Conservation (phyloP, 2,329 filamentous ascomycete species). For the Aureobasidium vineae region DNA sequence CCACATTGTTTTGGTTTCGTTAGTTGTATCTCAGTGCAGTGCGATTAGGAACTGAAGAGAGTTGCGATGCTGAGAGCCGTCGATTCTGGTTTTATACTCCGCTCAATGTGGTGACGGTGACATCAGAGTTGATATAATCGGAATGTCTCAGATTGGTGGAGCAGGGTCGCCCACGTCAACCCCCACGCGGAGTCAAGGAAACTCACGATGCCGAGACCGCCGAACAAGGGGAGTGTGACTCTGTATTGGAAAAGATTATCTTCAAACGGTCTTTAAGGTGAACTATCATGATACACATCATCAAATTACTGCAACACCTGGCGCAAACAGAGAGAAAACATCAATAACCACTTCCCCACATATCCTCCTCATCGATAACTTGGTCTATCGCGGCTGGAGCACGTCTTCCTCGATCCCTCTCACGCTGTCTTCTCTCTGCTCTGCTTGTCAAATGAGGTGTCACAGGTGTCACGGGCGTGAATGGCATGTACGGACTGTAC, state of each 20-base stretch:
- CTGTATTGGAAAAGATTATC: not conserved
- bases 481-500: constrained; percentile 77
- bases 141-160: constrained; percentile 4
- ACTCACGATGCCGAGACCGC: not conserved
- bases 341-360: constrained; percentile 52
- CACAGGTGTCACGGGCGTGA: constrained; percentile 70
- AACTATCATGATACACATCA: not conserved
- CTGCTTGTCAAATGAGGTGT: constrained; percentile 72
- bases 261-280: not conserved
- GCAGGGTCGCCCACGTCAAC: constrained; percentile 9
- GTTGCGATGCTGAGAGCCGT: not conserved
- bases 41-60: not conserved
- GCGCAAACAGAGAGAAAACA: not conserved
- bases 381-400: constrained; percentile 53
- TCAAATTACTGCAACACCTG: too few species aligned
- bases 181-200: not conserved
- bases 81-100: not conserved
- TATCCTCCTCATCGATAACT: constrained; percentile 61
- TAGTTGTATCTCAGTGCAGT: not conserved
- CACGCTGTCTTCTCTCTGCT: constrained; percentile 68
- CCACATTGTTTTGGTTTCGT: constrained; percentile 1
- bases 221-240: not conserved
- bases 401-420: constrained; percentile 62
- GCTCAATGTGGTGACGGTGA: not conserved
- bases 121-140: constrained; percentile 12